Evolutionary conservation across 202 grass and related monocot species (phyloP).

Genomic region (Hordeum pubiflorum): DNA sequence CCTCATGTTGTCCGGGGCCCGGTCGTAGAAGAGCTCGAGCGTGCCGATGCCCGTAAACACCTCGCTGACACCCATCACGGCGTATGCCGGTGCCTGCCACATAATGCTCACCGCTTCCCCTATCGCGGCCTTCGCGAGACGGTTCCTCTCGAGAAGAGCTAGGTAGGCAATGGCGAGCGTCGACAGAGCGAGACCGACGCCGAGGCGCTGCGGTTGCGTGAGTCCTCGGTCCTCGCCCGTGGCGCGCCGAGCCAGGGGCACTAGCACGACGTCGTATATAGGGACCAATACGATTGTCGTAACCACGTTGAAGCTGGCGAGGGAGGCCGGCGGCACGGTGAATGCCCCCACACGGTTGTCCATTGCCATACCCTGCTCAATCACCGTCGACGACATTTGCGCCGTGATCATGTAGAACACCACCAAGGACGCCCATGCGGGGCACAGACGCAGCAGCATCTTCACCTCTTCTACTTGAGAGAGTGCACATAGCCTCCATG

Average conservation of each 20-base stretch:
- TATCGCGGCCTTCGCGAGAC: background rate
- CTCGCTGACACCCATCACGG: background rate
- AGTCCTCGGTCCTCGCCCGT: background rate
- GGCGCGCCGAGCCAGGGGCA: background rate
- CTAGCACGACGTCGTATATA: background rate
- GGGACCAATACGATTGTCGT: background rate
- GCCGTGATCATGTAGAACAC: background rate
- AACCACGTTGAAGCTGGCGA: background rate
- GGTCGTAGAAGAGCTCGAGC: background rate
- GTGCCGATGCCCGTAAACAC: background rate
- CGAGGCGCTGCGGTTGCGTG: background rate
- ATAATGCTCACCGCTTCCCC: background rate
- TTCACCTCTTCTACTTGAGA: background rate
- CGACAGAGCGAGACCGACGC: background rate
- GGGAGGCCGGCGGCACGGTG: background rate
- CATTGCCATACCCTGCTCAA: background rate
- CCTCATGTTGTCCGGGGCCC: background rate
- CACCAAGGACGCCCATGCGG: background rate
- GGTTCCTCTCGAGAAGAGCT: background rate
- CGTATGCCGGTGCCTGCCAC: background rate
- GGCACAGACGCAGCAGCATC: background rate
- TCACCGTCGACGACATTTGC: background rate
- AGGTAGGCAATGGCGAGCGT: background rate
- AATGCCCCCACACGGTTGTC: background rate
- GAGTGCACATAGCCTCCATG: background rate